Percentiles rank a stretch among this genome's conserved stretches.
phyloP scores from a whole-genome alignment of 805 yeast species.

The Blastobotrys mokoenaii region DNA sequence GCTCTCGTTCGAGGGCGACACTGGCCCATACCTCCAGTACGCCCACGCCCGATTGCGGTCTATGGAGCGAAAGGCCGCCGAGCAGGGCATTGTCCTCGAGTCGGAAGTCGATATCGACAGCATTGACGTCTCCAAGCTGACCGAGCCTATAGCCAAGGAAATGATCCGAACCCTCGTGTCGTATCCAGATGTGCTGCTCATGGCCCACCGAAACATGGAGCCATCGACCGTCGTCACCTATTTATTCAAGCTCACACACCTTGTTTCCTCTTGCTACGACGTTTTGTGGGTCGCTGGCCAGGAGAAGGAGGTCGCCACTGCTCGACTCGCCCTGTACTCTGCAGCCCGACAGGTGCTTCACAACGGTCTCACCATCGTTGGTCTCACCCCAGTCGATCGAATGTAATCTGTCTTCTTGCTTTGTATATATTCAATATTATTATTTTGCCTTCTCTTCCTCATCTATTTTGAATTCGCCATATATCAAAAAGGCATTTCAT shows the following conservation, averaged over 20 bases:
- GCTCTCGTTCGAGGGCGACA: constrained; percentile 97
- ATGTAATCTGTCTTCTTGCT: constrained; percentile 44
- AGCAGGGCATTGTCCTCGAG: constrained; percentile 18
- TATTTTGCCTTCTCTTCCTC: not conserved
- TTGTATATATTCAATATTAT: not conserved
- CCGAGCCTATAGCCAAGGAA: constrained; percentile 61
- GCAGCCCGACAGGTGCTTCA: constrained; percentile 82
- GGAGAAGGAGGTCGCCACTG: constrained; percentile 72
- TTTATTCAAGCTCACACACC: constrained; percentile 84
- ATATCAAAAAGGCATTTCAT: not conserved
- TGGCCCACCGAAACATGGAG: constrained; percentile 76
- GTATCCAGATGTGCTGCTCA: constrained; percentile 83
- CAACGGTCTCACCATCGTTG: constrained; percentile 85
- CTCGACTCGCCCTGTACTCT: constrained; percentile 85
- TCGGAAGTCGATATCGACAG: constrained; percentile 41
- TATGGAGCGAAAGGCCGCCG: constrained; percentile 71
- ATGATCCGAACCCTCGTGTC: constrained; percentile 74
- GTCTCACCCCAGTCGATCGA: constrained; percentile 97
- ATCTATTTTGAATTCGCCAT: too few relatives aligned
- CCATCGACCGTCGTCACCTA: constrained; percentile 93
- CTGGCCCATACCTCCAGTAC: constrained; percentile 97
- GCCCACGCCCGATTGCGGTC: constrained; percentile 97
- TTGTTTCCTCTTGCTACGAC: constrained; percentile 93
- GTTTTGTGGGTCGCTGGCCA: constrained; percentile 97
- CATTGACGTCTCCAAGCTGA: constrained; percentile 41